Evolutionary conservation across 208 protist genomes (phyloP).

Genomic region (Leishmania martiniquensis): DNA sequence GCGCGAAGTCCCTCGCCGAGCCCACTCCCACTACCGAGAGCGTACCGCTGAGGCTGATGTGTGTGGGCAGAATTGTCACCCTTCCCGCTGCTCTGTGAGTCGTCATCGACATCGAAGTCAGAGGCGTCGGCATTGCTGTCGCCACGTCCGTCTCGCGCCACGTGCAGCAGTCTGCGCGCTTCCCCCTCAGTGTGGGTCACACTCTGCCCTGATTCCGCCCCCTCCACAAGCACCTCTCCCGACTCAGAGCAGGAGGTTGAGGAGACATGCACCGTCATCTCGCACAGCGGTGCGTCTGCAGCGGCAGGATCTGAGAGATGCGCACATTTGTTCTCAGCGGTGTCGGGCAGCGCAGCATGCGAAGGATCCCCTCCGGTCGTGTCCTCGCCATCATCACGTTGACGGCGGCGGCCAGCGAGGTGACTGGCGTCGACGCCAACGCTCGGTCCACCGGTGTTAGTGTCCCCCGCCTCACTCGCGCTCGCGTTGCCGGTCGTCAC

Average conservation of each 20-base stretch:
- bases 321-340: background rate
- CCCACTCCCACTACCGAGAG: constrained; percentile 15
- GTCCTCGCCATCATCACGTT: constrained; percentile 4
- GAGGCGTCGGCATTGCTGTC: constrained; percentile 12
- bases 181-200: background rate
- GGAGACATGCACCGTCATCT: background rate
- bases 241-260: constrained; percentile 7
- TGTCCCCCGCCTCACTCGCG: background rate
- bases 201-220: background rate
- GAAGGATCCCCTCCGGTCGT: background rate
- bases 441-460: background rate
- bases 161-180: background rate
- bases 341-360: background rate
- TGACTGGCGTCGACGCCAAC: background rate
- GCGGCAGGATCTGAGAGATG: background rate
- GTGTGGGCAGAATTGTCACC: background rate
- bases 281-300: background rate
- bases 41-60: constrained; percentile 20
- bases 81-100: background rate
- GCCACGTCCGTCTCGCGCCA: background rate
- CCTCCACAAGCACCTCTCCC: background rate
- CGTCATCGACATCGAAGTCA: constrained; percentile 31
- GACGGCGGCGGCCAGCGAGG: constrained; percentile 18
- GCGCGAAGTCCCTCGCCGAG: constrained; percentile 21
- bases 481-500: background rate